Evolutionary conservation across 495 filamentous ascomycete genomes (phyloP), one percentile per base, ranked within the genome.

Genomic region (Trichocladium antarcticum): DNA sequence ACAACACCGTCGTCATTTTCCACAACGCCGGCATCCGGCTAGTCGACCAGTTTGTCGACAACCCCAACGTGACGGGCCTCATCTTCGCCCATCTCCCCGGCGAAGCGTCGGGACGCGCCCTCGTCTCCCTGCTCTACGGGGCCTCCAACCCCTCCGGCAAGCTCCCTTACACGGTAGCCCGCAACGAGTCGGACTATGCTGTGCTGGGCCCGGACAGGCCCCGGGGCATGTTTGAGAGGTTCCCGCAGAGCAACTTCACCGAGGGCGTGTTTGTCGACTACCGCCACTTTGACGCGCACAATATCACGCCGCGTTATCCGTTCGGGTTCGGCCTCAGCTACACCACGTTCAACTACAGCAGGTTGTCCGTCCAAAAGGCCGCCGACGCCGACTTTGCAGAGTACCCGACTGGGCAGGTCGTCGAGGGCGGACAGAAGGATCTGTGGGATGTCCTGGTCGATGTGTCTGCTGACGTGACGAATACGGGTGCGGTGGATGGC

Each of bases 101-200:
- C 2, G 71, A 84, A 50, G 78, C 80, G 45, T 71, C 69, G 8
- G 81, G 81, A 1, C 68, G 69, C 28, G 71, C 77, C 1, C 58
- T 84, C 7, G 68, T 75, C 0, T 65, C 74, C 6, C 56, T 86
- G 1, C 64, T 86, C 1, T 83, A 81, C 55, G 82, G 82, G 10
- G 66, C 74, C 11, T 62, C 66, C 20, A 77, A 74, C 32, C 77
- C 76, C 0, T 79, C 73, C 0, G 84, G 82, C 24, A 78, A 82
- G 38, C 69, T 88, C 7, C 83, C 84, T 0, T 89, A 86, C 53
- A 84, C 79, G 0, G 76, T 87, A n/a, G 80, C 80, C 5, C 68
- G 71, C 21, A 75, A 79, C 40, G 79, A 77, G 47, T 64, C 59
- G 7, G 81, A 87, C 52, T 87, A 82, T 57, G 69, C 69, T n/a